Percentiles rank a stretch among this genome's conserved stretches.
Evolutionary conservation across 495 filamentous ascomycete species (phyloP).

Genomic region (Aspergillus bridgeri): DNA sequence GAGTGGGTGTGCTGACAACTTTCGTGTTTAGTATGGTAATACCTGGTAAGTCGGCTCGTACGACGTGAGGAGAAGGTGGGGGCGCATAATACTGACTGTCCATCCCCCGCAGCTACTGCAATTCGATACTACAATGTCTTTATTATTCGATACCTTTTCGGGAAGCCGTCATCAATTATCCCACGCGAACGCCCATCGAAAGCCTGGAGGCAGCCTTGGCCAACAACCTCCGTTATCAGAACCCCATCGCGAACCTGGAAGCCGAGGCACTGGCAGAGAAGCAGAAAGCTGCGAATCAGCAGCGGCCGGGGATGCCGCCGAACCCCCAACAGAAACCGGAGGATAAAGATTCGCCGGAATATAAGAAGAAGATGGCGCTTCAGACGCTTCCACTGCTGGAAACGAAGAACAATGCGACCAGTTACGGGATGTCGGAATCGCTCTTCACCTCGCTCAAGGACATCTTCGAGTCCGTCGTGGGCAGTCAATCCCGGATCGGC

Average conservation of each 20-base stretch:
- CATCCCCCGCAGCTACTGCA: conserved; percentile 76
- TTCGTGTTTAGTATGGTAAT: conserved; percentile 73
- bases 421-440: conserved; percentile 91
- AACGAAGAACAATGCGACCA: conserved; percentile 69
- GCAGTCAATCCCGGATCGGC: conserved; percentile 75
- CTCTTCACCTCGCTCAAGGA: conserved; percentile 93
- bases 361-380: conserved; percentile 93
- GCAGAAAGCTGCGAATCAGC: conserved; percentile 35
- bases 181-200: conserved; percentile 58
- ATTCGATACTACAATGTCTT: conserved; percentile 95
- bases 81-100: conserved; percentile 4
- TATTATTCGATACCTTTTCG: conserved; percentile 95
- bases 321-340: conserved; percentile 68
- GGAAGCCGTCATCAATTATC: conserved; percentile 92
- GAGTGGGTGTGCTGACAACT: conserved; percentile 18
- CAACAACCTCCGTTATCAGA: conserved; percentile 46
- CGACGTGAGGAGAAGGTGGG: background rate
- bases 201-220: conserved; percentile 46
- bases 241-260: conserved; percentile 37
- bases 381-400: conserved; percentile 81
- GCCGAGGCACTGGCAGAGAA: conserved; percentile 44
- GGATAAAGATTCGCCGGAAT: conserved; percentile 81
- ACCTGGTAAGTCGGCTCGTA: conserved; percentile 69
- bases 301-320: conserved; percentile 46
- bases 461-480: conserved; percentile 89